Conservation (phyloP, 108 stramenopile genomes). For the Cylindrotheca closterium region DNA sequence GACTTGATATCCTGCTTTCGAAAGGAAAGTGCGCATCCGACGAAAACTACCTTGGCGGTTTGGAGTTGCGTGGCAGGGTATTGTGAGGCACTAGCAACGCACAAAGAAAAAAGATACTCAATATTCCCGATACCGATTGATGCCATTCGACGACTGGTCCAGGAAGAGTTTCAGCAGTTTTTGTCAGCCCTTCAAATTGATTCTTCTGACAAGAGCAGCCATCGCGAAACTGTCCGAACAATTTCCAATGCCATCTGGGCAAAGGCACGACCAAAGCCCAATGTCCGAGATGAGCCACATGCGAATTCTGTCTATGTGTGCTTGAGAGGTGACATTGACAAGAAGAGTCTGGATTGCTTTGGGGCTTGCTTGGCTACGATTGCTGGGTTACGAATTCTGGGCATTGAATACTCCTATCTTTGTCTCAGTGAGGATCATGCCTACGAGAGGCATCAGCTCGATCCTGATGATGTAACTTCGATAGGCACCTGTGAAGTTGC, state of each 20-base stretch:
- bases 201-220: slow-evolving; percentile 7
- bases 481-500: slow-evolving; percentile 64
- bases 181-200: neutral
- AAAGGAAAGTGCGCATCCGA: neutral
- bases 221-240: slow-evolving; percentile 41
- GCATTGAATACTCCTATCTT: slow-evolving; percentile 18
- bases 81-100: slow-evolving; percentile 59
- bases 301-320: slow-evolving; percentile 61
- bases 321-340: slow-evolving; percentile 52
- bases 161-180: slow-evolving; percentile 30
- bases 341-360: slow-evolving; percentile 62
- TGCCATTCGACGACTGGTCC: slow-evolving; percentile 37
- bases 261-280: slow-evolving; percentile 32
- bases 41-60: slow-evolving; percentile 31
- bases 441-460: slow-evolving; percentile 49
- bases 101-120: slow-evolving; percentile 42
- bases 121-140: slow-evolving; percentile 51
- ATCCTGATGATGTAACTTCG: neutral
- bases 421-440: slow-evolving; percentile 68
- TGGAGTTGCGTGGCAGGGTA: slow-evolving; percentile 66
- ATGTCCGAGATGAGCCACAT: slow-evolving; percentile 55
- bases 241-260: slow-evolving; percentile 56
- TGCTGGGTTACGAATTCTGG: slow-evolving; percentile 45
- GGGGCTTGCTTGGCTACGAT: slow-evolving; percentile 47
- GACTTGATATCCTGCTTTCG: slow-evolving; percentile 33